Conservation (phyloP, 2,329 filamentous ascomycete species). For the Fusarium napiforme region DNA sequence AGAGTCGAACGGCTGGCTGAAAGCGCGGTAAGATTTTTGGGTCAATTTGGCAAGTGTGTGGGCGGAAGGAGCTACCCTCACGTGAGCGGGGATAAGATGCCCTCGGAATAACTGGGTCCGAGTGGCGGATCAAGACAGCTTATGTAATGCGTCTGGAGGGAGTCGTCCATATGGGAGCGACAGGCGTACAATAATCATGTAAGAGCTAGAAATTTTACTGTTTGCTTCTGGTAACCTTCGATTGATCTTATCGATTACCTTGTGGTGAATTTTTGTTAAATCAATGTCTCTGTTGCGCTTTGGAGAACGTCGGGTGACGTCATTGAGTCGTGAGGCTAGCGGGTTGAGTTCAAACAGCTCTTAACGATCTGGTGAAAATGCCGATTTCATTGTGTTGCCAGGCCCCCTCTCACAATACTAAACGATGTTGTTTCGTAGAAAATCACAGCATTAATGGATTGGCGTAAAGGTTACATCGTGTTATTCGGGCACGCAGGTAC, state of each 20-base stretch:
- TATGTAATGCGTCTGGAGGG: slow-evolving; percentile 5
- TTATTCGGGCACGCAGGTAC: slow-evolving; percentile 13
- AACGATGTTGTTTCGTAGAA: background rate
- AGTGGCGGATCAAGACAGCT: background rate
- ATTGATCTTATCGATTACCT: fast-evolving
- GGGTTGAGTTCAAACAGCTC: background rate
- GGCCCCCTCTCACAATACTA: too few species aligned
- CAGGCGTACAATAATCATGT: too few species aligned
- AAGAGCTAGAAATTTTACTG: background rate
- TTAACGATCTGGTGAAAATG: background rate
- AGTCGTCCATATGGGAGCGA: background rate
- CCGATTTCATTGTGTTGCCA: background rate
- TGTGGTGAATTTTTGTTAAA: fast-evolving
- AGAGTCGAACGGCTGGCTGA: slow-evolving; percentile 43
- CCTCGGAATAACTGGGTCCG: slow-evolving; percentile 49
- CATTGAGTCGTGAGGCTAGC: background rate
- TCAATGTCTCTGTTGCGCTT: fast-evolving
- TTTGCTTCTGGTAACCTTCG: background rate
- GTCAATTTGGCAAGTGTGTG: slow-evolving; percentile 55
- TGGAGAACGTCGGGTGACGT: background rate
- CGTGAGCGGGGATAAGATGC: slow-evolving; percentile 50
- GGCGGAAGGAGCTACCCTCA: slow-evolving; percentile 48
- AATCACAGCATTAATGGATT: too few species aligned
- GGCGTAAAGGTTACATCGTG: slow-evolving; percentile 4
- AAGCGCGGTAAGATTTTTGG: slow-evolving; percentile 48